Evolutionary conservation across 768 basidiomycete genomes (phyloP).

Genomic region (Daedalea quercina): DNA sequence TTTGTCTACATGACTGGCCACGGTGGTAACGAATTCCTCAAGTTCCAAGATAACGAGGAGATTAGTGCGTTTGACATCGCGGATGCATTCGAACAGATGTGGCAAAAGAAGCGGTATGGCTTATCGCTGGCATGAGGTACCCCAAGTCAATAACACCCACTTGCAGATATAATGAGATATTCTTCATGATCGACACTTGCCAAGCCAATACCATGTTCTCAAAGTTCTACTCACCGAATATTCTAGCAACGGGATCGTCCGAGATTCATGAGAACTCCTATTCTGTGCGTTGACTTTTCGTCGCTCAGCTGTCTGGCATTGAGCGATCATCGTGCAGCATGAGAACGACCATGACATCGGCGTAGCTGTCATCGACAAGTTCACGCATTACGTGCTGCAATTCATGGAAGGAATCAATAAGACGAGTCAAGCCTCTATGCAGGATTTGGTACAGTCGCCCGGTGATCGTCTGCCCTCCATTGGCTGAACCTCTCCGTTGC

Average conservation of each 20-base stretch:
- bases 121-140: not conserved
- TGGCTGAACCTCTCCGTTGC: not conserved
- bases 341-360: conserved; percentile 93
- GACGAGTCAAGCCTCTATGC: conserved; percentile 73
- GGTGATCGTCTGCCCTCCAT: not conserved
- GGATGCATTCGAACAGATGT: conserved; percentile 98
- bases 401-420: conserved; percentile 93
- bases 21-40: conserved; percentile 96
- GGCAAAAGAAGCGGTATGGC: conserved; percentile 83
- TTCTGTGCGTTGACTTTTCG: conserved; percentile 49
- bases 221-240: conserved; percentile 89
- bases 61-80: conserved; percentile 97
- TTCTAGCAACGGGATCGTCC: conserved; percentile 87
- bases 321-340: conserved; percentile 42
- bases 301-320: not conserved
- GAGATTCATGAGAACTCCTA: conserved; percentile 85
- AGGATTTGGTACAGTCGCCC: conserved; percentile 75
- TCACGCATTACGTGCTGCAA: conserved; percentile 86
- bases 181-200: conserved; percentile 98
- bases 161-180: conserved; percentile 82
- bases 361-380: conserved; percentile 92
- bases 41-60: conserved; percentile 99
- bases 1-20: conserved; percentile 99
- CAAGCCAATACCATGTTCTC: conserved; percentile 96
- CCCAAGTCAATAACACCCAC: not conserved